Base-by-base conservation (phyloP, 176 grass and related monocot species). In the Luzula sylvatica region DNA sequence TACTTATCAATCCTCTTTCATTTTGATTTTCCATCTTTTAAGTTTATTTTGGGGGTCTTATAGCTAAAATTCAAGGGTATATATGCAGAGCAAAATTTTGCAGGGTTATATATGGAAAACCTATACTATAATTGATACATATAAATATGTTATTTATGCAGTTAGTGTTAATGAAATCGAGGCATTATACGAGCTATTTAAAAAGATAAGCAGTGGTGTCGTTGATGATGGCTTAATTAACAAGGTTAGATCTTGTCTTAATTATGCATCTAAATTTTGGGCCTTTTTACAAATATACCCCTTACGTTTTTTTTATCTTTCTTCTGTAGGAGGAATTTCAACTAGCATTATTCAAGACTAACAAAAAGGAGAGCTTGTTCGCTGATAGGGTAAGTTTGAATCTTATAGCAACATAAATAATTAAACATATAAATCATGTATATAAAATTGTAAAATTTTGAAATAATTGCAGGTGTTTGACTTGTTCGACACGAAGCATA, bases 401-500 rank as follows among this genome's bases (percentile, higher is more conserved):
- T n/a, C n/a, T n/a, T 43, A n/a, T 48, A 28, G 53, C 56, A 22
- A 3, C 11, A 24, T 42, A 39, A 15, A 35, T 35, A 35, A 7
- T 7, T 35, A 35, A 35, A 35, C 5, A 35, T 35, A 0, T 0
- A 35, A 35, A 4, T 35, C 30, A 7, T 35, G 30, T 35, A 9
- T 35, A 35, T 35, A 9, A 35, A 35, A 35, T 35, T 7, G 5
- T 35, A 7, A 9, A 7, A 35, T 35, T 35, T 35, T 35, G 13
- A 27, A 55, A 32, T 47, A 29, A 32, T 70, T 86, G 8, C 78
- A 96, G 92, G 85, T 96, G 29, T 96, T 96, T 72, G 92, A 96
- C 74, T 90, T 96, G 30, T 90, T 96, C 53, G 92, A 96, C 62
- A 89, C 84, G 52, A 96, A 89, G 59, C 92, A 89, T 65, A 96